phyloP scores from a whole-genome alignment of 805 yeast genomes.

The Wickerhamomyces xylosicus region DNA sequence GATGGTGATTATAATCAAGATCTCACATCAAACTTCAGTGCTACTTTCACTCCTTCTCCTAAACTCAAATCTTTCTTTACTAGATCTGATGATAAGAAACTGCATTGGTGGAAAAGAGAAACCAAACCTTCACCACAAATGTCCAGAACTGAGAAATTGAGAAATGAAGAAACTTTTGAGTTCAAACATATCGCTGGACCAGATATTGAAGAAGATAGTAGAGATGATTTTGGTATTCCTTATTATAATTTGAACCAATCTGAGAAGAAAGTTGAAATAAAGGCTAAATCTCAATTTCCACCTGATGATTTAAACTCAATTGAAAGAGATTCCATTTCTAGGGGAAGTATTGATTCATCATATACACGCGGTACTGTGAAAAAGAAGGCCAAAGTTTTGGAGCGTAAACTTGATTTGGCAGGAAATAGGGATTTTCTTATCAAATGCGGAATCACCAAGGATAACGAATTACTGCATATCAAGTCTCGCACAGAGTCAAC shows the following conservation, averaged over 20 bases:
- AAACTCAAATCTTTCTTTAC: not conserved
- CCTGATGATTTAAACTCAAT: too few relatives aligned
- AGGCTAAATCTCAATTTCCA: too few relatives aligned
- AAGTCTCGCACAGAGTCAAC: not conserved
- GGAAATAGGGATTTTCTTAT: not conserved
- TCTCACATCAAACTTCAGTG: not conserved
- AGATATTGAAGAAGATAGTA: not conserved
- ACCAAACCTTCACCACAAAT: not conserved
- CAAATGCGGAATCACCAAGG: not conserved
- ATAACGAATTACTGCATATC: not conserved
- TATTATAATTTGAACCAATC: too few relatives aligned
- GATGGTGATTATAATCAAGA: not conserved
- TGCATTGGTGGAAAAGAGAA: not conserved
- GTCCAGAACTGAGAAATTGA: not conserved
- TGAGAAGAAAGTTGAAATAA: not conserved
- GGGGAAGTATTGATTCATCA: too few relatives aligned
- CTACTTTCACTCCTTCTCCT: not conserved
- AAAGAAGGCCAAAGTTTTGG: not conserved
- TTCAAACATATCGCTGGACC: not conserved
- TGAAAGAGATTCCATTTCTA: too few relatives aligned
- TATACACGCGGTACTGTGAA: not conserved
- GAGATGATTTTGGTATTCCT: not conserved
- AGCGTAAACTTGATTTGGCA: not conserved
- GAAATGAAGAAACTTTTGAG: not conserved
- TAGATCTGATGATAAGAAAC: not conserved